phyloP scores from a whole-genome alignment of 2,329 filamentous ascomycete genomes.

The Pleoardoris graminearum region DNA sequence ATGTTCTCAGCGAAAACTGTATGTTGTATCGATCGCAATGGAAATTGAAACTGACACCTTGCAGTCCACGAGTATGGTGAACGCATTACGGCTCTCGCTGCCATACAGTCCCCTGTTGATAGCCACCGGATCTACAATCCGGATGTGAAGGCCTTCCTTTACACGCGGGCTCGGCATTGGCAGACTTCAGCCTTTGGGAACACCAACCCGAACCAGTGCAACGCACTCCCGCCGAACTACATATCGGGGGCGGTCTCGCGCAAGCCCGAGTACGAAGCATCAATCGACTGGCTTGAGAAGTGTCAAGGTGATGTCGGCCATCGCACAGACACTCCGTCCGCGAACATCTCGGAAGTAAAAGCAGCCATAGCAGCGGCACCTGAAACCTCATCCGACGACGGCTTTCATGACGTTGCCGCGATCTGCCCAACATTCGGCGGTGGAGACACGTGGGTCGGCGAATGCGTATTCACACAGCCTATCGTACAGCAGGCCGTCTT shows the following conservation, averaged over 20 bases:
- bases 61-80: conserved; percentile 30
- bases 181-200: conserved; percentile 19
- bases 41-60: conserved; percentile 9
- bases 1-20: conserved; percentile 61
- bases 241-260: not conserved
- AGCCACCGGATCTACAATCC: conserved; percentile 29
- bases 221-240: conserved; percentile 29
- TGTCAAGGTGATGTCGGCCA: not conserved
- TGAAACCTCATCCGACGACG: not conserved
- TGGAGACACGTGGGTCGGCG: conserved; percentile 61
- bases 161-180: conserved; percentile 41
- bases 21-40: conserved; percentile 41
- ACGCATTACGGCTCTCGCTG: conserved; percentile 38
- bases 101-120: conserved; percentile 27
- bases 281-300: conserved; percentile 18
- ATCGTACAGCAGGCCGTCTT: conserved; percentile 59
- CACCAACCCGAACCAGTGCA: conserved; percentile 23
- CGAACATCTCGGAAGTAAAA: not conserved
- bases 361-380: not conserved
- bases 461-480: conserved; percentile 62
- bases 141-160: conserved; percentile 34
- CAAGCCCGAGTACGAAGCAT: not conserved
- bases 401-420: conserved; percentile 21
- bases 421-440: conserved; percentile 63
- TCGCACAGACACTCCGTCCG: not conserved